Percentiles rank a stretch among this genome's conserved stretches.
These are phyloP conservation scores for Litchi chinensis DNA, from an alignment of 345 rosid species.

Conservation along the genomic window DNA sequence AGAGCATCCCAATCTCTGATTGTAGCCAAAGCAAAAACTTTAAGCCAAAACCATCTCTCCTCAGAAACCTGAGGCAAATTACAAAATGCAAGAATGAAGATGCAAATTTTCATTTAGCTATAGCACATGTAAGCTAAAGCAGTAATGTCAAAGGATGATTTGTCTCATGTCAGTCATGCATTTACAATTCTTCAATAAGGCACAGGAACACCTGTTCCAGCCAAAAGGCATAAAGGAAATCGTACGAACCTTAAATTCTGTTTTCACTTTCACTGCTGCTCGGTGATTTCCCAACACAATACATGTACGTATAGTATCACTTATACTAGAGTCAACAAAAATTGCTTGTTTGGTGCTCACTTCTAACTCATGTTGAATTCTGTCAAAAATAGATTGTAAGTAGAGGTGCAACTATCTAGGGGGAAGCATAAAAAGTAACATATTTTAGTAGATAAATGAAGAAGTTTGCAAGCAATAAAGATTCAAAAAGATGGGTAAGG, in stretches of 20 bases:
- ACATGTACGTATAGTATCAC: slow-evolving; percentile 97
- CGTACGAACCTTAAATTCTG: no score
- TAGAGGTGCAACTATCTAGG: not conserved
- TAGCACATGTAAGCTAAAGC: not conserved
- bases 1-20: slow-evolving; percentile 91
- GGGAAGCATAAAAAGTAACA: slow-evolving; percentile 11
- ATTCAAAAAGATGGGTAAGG: no score
- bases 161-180: no score
- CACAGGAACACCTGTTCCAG: no score
- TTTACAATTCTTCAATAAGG: no score
- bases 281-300: no score
- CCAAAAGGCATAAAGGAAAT: no score
- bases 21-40: slow-evolving; percentile 89
- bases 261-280: no score
- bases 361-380: slow-evolving; percentile 96
- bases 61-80: slow-evolving; percentile 66
- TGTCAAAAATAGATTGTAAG: slow-evolving; percentile 28
- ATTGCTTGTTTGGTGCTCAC: slow-evolving; percentile 88
- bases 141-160: slow-evolving; percentile 21
- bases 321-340: slow-evolving; percentile 96
- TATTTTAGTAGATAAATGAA: not conserved
- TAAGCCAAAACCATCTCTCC: slow-evolving; percentile 97
- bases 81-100: not conserved
- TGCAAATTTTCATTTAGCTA: not conserved
- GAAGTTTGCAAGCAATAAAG: not conserved